phyloP scores from a whole-genome alignment of 2,329 filamentous ascomycete species.

The Ophiosphaerella korrae region DNA sequence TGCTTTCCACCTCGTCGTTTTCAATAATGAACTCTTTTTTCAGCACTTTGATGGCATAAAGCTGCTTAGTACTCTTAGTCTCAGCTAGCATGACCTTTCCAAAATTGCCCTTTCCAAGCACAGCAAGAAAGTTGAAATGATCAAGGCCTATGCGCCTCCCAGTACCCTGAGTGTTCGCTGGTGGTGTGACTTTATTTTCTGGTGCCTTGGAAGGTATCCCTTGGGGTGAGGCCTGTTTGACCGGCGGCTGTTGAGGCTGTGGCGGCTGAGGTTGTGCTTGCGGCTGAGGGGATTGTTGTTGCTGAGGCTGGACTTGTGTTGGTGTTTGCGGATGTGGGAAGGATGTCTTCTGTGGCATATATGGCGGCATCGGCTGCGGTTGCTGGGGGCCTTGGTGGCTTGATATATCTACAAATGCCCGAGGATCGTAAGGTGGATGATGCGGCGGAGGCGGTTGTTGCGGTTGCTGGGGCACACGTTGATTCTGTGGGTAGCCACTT shows the following conservation, averaged over 20 bases:
- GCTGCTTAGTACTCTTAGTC: slow-evolving; percentile 86
- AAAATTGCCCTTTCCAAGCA: slow-evolving; percentile 98
- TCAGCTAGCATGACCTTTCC: slow-evolving; percentile 99
- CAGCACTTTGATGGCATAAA: slow-evolving; percentile 98
- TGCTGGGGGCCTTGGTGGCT: slow-evolving; percentile 35
- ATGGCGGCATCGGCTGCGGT: slow-evolving; percentile 32
- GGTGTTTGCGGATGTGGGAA: slow-evolving; percentile 47
- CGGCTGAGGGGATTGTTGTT: slow-evolving; percentile 54
- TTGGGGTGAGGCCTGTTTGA: slow-evolving; percentile 45
- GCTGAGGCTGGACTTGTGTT: slow-evolving; percentile 54
- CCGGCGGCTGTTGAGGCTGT: slow-evolving; percentile 16
- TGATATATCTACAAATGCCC: slow-evolving; percentile 67
- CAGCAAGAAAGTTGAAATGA: slow-evolving; percentile 98
- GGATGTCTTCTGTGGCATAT: slow-evolving; percentile 43
- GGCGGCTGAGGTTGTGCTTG: slow-evolving; percentile 31
- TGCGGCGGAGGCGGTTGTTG: slow-evolving; percentile 51
- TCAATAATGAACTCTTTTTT: slow-evolving; percentile 99
- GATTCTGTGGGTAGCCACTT: slow-evolving; percentile 46
- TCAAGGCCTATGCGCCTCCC: slow-evolving; percentile 90
- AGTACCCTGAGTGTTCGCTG: slow-evolving; percentile 70
- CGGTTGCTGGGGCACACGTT: slow-evolving; percentile 41
- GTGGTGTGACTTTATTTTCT: slow-evolving; percentile 66
- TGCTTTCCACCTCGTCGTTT: slow-evolving; percentile 98
- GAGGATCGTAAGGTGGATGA: slow-evolving; percentile 74
- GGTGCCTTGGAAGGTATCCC: slow-evolving; percentile 32